Base-by-base conservation (phyloP, 805 yeast species). In the Barnettozyma sucrosica region DNA sequence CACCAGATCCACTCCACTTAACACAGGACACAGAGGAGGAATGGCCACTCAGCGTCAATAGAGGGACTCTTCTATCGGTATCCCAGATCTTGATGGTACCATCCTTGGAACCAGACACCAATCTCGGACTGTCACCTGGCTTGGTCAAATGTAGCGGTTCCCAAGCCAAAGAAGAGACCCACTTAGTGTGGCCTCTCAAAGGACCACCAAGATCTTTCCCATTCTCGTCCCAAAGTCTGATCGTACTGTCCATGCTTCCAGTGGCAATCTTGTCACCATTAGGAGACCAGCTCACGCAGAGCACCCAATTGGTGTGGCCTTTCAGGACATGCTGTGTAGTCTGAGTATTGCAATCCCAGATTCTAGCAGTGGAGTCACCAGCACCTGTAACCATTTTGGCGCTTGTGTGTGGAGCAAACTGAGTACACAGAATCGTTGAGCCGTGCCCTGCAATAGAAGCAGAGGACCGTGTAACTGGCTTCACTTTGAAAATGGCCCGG, bases 381-480 rank as follows among this genome's bases (percentile, higher is more conserved):
- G 97, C 88, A 33, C 99, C 99, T 0, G 97, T 85, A 36, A 87
- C 93, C 84, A 90, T 81, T 55, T 87, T 73, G 2, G 90, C 75
- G 16, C 92, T 79, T 16, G 90, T 83, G 59, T 85, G 76, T 26
- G 99, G 99, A 2, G 99, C 95, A 74, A 93, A 93, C 52, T 86
- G 90, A 37, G 93, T 85, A 50, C 97, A 87, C 54, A 93, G 70
- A 51, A 93, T 88, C 0, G 98, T 93, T 2, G 96, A 80, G 1
- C 96, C 96, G 63, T 93, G 99, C 6, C 99, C 99, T 2, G 95
- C 79, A 46, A 93, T 92, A 0, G 97, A 89, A 10, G 95, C 90
- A 5, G 89, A 83, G 2, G 96, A 82, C 59, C 98, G 73, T 1
- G 97, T 89, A 14, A 93, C 87, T 4, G 97, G 89, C 54, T 78